Evolutionary conservation across 1,139 yeast species (phyloP).

Genomic region (Scheffersomyces insectosa): DNA sequence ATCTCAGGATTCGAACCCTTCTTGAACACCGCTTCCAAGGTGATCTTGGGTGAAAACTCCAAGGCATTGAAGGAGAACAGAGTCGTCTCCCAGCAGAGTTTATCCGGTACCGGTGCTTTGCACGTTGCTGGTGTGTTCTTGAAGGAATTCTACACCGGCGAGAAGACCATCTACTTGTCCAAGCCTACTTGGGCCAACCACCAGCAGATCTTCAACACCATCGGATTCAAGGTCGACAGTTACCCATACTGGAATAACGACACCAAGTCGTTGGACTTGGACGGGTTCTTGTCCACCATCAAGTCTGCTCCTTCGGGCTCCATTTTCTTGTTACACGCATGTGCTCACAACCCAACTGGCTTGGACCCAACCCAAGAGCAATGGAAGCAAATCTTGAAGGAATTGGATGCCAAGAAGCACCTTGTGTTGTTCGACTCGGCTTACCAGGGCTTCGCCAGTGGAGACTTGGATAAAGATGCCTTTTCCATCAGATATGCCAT

Average conservation of each 20-base stretch:
- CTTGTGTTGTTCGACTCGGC: constrained; percentile 49
- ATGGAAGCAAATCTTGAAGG: constrained; percentile 40
- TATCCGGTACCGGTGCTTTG: constrained; percentile 95
- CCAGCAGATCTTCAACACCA: constrained; percentile 69
- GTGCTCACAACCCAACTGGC: constrained; percentile 55
- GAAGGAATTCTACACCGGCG: constrained; percentile 51
- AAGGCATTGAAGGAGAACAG: constrained; percentile 51
- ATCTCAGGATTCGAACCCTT: constrained; percentile 78
- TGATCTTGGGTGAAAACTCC: constrained; percentile 71
- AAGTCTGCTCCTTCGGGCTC: constrained; percentile 74
- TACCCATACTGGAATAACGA: constrained; percentile 79
- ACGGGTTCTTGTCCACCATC: constrained; percentile 69
- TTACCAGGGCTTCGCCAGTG: constrained; percentile 76
- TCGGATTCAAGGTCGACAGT: constrained; percentile 51
- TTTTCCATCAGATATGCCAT: constrained; percentile 85
- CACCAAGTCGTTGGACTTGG: constrained; percentile 62
- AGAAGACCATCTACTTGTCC: constrained; percentile 68
- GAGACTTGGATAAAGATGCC: constrained; percentile 81
- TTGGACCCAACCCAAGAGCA: constrained; percentile 48
- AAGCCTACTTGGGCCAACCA: constrained; percentile 98
- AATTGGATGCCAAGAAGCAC: constrained; percentile 49
- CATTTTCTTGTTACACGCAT: constrained; percentile 57
- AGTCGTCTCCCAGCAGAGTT: constrained; percentile 77
- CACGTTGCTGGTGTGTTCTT: constrained; percentile 84
- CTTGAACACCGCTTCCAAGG: constrained; percentile 71